phyloP scores from a whole-genome alignment of 495 filamentous ascomycete genomes.

The Hypoxylon fragiforme region DNA sequence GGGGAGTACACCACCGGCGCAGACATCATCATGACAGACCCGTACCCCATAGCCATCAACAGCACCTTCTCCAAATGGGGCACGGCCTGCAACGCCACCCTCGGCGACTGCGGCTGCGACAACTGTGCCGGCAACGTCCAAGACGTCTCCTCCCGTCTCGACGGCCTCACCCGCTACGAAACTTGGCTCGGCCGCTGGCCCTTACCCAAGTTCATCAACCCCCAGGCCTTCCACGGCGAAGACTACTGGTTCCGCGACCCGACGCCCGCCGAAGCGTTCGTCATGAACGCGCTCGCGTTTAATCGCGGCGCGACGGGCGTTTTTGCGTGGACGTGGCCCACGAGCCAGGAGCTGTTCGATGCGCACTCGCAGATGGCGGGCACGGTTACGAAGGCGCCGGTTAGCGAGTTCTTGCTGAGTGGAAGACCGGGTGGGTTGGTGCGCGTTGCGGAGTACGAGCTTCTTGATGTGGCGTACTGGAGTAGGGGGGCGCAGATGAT shows the following conservation, averaged over 20 bases:
- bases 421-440: slow-evolving; percentile 34
- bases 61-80: slow-evolving; percentile 52
- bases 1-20: slow-evolving; percentile 60
- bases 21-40: slow-evolving; percentile 68
- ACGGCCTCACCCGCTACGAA: slow-evolving; percentile 53
- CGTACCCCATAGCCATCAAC: slow-evolving; percentile 68
- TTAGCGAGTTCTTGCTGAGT: slow-evolving; percentile 49
- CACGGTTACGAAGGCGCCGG: slow-evolving; percentile 44
- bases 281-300: slow-evolving; percentile 62
- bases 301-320: slow-evolving; percentile 64
- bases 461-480: slow-evolving; percentile 53
- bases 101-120: slow-evolving; percentile 75
- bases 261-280: slow-evolving; percentile 56
- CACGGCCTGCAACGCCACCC: slow-evolving; percentile 64
- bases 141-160: slow-evolving; percentile 60
- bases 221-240: slow-evolving; percentile 66
- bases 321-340: slow-evolving; percentile 59
- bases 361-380: slow-evolving; percentile 51
- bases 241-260: slow-evolving; percentile 65
- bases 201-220: slow-evolving; percentile 62
- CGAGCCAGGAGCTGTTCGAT: slow-evolving; percentile 43
- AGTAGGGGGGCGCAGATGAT: slow-evolving; percentile 41
- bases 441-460: slow-evolving; percentile 9
- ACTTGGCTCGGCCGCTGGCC: slow-evolving; percentile 46
- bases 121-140: slow-evolving; percentile 60